Evolutionary conservation across 2,329 filamentous ascomycete species (phyloP).

Genomic region (Nectriaceae sp.): DNA sequence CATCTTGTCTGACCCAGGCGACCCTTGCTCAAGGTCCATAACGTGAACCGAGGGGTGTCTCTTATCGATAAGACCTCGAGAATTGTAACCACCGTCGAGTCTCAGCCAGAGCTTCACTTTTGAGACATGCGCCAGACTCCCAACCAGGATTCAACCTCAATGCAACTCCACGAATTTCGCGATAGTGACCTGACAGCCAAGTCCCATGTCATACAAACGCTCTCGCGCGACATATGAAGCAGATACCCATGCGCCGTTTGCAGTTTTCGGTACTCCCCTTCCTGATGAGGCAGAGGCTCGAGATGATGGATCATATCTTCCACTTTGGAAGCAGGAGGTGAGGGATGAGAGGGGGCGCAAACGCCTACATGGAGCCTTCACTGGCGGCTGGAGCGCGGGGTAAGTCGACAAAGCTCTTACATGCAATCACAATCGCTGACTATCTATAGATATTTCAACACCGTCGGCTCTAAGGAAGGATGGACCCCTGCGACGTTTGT

Average conservation of each 20-base stretch:
- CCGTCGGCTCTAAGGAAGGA: constrained; percentile 96
- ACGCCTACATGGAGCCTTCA: constrained; percentile 93
- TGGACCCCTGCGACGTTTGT: constrained; percentile 93
- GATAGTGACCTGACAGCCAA: constrained; percentile 9
- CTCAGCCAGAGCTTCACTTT: background rate
- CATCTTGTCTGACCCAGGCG: background rate
- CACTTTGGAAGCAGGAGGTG: constrained; percentile 98
- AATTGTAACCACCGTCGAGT: background rate
- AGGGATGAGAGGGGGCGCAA: constrained; percentile 89
- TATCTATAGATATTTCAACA: constrained; percentile 82
- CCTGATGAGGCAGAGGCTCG: constrained; percentile 76
- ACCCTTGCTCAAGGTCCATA: background rate
- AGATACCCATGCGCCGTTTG: constrained; percentile 73
- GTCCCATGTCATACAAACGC: constrained; percentile 75
- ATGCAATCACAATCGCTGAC: constrained; percentile 11
- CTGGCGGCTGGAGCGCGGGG: constrained; percentile 95
- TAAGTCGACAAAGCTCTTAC: constrained; percentile 46
- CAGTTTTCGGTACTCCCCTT: constrained; percentile 81
- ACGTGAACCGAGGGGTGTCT: background rate
- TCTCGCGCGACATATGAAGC: constrained; percentile 77
- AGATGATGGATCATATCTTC: constrained; percentile 90
- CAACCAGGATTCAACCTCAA: constrained; percentile 2
- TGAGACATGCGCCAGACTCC: background rate
- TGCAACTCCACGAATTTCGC: constrained; percentile 5
- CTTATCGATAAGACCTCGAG: background rate